Percentiles rank a stretch among this genome's conserved stretches.
Conservation (phyloP, 73 alveolate genomes). For the Loxodes magnus region DNA sequence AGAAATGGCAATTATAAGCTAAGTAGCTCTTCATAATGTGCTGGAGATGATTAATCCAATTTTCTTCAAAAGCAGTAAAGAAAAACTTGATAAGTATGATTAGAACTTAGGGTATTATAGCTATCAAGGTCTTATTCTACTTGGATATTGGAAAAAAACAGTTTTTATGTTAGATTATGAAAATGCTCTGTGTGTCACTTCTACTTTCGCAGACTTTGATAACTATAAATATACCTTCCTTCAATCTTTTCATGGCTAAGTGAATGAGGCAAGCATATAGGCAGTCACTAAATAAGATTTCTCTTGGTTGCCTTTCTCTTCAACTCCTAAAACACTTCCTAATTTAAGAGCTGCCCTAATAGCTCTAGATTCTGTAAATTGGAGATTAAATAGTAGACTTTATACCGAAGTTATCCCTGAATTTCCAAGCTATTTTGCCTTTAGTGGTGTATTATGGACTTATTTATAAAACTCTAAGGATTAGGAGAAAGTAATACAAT, state of each 20-base stretch:
- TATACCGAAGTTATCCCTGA: too few species aligned
- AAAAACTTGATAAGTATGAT: conserved; percentile 16
- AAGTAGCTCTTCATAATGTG: conserved; percentile 68
- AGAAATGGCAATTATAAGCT: conserved; percentile 52
- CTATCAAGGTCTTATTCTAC: conserved; percentile 12
- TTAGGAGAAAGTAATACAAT: too few species aligned
- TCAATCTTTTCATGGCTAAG: background rate
- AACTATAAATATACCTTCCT: background rate
- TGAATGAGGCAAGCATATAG: background rate
- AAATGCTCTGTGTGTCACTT: conserved; percentile 17
- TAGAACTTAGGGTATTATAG: conserved; percentile 19
- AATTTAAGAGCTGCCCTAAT: background rate
- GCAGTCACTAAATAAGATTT: background rate
- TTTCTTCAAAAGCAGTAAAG: conserved; percentile 31
- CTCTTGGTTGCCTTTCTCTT: conserved; percentile 7
- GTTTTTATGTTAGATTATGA: conserved; percentile 16
- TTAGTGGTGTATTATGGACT: too few species aligned
- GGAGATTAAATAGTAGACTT: too few species aligned
- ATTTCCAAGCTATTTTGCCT: too few species aligned
- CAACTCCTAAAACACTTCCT: background rate
- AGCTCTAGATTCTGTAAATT: conserved; percentile 10
- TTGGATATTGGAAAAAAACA: conserved; percentile 37
- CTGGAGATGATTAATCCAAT: conserved; percentile 58
- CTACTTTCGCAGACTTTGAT: conserved; percentile 14
- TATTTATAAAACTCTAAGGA: too few species aligned